Base-by-base conservation (phyloP, 257 asterid species). In the Scutellaria barbata region DNA sequence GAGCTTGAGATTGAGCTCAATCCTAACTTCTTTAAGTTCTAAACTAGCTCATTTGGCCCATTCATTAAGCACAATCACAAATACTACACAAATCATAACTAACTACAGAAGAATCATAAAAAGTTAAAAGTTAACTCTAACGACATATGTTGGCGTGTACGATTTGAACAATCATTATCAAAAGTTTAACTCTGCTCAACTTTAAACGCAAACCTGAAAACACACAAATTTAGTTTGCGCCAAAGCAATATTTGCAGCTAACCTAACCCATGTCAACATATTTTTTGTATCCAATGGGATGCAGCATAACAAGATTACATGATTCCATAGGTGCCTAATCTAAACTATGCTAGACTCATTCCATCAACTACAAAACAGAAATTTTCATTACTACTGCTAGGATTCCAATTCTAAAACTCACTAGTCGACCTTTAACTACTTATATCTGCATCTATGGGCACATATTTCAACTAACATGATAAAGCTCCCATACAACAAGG, bases 381-480 rank as follows among this genome's bases (percentile, higher is more conserved):
- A 55, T 33, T 50, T 37, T 41, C 51, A 66, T 66, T 30, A 16
- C n/a, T 43, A 50, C 37, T 0, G 42, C 66, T 39, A 37, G 17
- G 30, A 20, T 16, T 47, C 55, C 17, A 3, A 73, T 17, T 30
- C 33, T 18, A 39, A 48, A 58, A 7, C 48, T n/a, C n/a, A 30
- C 47, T 43, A 54, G 13, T 45, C 2, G 11, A 37, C 57, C 16
- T 11, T 25, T 14, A 48, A 55, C 35, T 37, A 58, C 58, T 50
- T 47, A 25, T 22, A 62, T 14, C 40, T 63, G 50, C 69, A 58
- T 73, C 33, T 22, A 48, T 60, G 39, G 41, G 51, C 39, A 56
- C 22, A 7, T 40, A 50, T 42, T 53, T 30, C 22, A 64, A 25
- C 5, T 11, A 42, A 18, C 65, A 77, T 48, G 41, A 55, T 71